Evolutionary conservation across 768 basidiomycete genomes (phyloP), one percentile per base, ranked within the genome.

Genomic region (Tylopilus plumbeoviolaceoides): DNA sequence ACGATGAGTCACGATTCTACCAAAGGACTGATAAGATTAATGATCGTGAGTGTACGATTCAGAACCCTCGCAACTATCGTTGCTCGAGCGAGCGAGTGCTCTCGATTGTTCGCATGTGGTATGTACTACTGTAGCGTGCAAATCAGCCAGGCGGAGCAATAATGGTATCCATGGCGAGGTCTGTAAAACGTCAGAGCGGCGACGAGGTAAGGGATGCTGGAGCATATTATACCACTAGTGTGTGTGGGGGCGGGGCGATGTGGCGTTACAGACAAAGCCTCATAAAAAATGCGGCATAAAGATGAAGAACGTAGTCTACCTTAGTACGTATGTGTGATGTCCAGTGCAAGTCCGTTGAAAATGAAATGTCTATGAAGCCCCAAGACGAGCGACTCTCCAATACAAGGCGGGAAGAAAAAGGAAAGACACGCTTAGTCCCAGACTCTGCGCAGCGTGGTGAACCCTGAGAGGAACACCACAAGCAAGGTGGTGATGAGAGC

Each of bases 371-470:
- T 55, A 43, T 59, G 46, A 56, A 58, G 53, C 31, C 38, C 53
- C 56, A 53, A 64, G 51, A 56, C 30, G 35, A 36, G 44, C 52
- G 35, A 49, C 18, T 45, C 20, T 51, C 40, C 47, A 40, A 39
- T 45, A 33, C 49, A 17, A 25, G 36, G 38, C 35, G 35, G n/a
- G 21, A 47, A 45, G 12, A 28, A 40, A 48, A 49, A 20, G 21
- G 20, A 53, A 30, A 33, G 43, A 14, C 15, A 40, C 23, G 51
- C 39, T 56, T 59, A 69, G 56, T 67, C 61, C 62, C 57, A 59
- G 51, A 59, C 59, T 53, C 68, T 63, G 53, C 68, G 70, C 18
- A 70, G 54, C 1, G 70, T 71, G 5, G 68, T 66, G 55, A 71
- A 71, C 23, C 68, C 68, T 11, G 70, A 70, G 30, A 70, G 60